Base-by-base conservation (phyloP, 2,329 filamentous ascomycete genomes). In the Leptographium lundbergii region DNA sequence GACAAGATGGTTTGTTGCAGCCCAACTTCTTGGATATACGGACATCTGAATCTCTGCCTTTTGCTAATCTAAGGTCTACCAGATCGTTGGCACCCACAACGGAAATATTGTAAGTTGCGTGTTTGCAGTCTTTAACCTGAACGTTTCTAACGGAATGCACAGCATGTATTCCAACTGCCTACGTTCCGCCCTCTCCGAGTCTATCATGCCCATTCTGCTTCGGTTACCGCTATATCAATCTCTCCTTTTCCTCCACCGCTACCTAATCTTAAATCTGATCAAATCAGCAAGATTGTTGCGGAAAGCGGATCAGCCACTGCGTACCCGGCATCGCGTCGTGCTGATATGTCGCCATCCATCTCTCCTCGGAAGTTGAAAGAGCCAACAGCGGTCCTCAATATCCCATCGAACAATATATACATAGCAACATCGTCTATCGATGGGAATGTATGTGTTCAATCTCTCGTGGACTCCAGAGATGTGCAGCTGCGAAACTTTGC, bases 391-490 rank as follows among this genome's bases (percentile, higher is more conserved):
- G 76, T 96, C 2, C 84, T 88, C 0, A 84, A 85, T 61, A 89
- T 80, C 0, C 88, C 90, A 0, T 91, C 89, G 2, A 97, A 96
- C 67, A 86, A 91, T 58, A 95, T 99, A 48, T 89, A 94, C 70
- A 88, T 99, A 64, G 92, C 88, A 1, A 95, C 92, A 1, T 90
- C 94, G 0, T 97, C 94, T 0, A 89, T 95, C 68, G 94, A 99
- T 70, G 95, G 94, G 22, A 92, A 96, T 68, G 89, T 99, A 17
- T 97, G 94, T 66, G 83, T 99, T 0, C 86, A 91, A 60, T 95
- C 90, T 1, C 75, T 99, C 24, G 75, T 94, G 24, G 92, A 99
- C 67, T 74, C 87, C 45, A 95, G 91, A 67, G 94, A 99, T 72
- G 91, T 96, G 2, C 86, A 91, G 60, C 73, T 97, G 32, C 86